Conservation (phyloP, 768 basidiomycete genomes). For the Boletus rubescentipes region DNA sequence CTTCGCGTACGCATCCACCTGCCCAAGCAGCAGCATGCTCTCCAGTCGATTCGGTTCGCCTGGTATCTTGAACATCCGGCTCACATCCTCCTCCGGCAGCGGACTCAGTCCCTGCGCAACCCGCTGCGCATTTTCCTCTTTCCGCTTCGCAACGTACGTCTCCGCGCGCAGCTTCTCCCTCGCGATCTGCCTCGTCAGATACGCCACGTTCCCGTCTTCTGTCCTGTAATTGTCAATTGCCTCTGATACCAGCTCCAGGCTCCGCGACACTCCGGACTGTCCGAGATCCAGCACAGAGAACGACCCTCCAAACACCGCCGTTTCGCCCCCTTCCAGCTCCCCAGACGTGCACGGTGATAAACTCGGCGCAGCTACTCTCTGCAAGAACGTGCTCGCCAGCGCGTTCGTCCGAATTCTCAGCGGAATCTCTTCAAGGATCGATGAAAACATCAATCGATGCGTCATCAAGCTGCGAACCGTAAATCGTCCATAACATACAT, state of each 20-base stretch:
- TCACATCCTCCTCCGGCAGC: constrained; percentile 83
- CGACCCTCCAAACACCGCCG: constrained; percentile 52
- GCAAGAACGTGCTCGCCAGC: constrained; percentile 76
- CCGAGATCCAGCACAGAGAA: constrained; percentile 73
- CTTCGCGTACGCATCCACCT: constrained; percentile 84
- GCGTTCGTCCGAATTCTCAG: constrained; percentile 82
- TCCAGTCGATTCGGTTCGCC: constrained; percentile 87
- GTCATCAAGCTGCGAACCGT: constrained; percentile 60
- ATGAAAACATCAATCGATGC: constrained; percentile 81
- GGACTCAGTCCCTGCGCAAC: constrained; percentile 82
- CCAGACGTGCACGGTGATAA: constrained; percentile 37
- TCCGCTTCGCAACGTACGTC: constrained; percentile 75
- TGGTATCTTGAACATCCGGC: constrained; percentile 84
- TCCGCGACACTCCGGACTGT: constrained; percentile 64
- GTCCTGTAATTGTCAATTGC: constrained; percentile 82
- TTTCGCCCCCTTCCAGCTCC: constrained; percentile 38
- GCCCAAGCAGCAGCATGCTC: constrained; percentile 80
- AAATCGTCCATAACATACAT: constrained; percentile 2
- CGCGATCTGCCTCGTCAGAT: constrained; percentile 82
- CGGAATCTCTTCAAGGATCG: constrained; percentile 83
- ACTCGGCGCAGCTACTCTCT: constrained; percentile 51
- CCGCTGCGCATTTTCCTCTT: constrained; percentile 81
- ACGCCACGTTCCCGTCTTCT: constrained; percentile 91
- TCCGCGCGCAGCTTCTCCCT: constrained; percentile 83
- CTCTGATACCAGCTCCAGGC: constrained; percentile 83